Evolutionary conservation across 495 filamentous ascomycete genomes (phyloP), one percentile per base, ranked within the genome.

Genomic region (Aspergillus nidulans): DNA sequence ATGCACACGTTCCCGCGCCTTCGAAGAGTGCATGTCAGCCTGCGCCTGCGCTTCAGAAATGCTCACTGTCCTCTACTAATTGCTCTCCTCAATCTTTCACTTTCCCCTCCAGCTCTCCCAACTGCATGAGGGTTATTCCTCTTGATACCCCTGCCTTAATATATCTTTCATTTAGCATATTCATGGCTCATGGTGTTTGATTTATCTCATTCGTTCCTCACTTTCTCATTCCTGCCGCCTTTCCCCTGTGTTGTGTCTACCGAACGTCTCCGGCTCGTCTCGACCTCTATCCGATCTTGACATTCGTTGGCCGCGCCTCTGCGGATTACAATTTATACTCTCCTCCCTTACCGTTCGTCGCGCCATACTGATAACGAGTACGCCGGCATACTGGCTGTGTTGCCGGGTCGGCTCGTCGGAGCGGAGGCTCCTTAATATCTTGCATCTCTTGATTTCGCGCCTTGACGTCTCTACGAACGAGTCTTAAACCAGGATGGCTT

Each of bases 401-500:
- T 55, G 41, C 66, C 54, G 59, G 56, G 53, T 55, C 57, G 59
- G 52, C 55, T 64, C 46, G 51, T 45, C 50, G 59, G 57, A 67
- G 57, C 65, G 71, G 66, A 73, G 68, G 63, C 58, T 67, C 53
- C 60, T 41, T 49, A 34, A 50, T 53, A 28, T 54, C 25, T 24
- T 48, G 55, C 49, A n/a, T n/a, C 49, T n/a, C 49, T 55, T 53
- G 52, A 41, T 53, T 52, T 34, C 49, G 46, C 46, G 16, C 38
- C 59, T 65, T 49, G 55, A 73, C 65, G 65, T 69, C 66, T 46
- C 19, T 26, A 20, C 32, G 68, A 70, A 59, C 56, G 64, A 45
- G 40, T 58, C 13, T 42, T 58, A 63, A 63, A 63, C 66, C 69
- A 69, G 52, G 13, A 75, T 75, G 72, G 66, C 71, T 68, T 67